These are phyloP conservation scores for Thuja plicata DNA, from an alignment of 83 land plant genomes.

Conservation along the genomic window DNA sequence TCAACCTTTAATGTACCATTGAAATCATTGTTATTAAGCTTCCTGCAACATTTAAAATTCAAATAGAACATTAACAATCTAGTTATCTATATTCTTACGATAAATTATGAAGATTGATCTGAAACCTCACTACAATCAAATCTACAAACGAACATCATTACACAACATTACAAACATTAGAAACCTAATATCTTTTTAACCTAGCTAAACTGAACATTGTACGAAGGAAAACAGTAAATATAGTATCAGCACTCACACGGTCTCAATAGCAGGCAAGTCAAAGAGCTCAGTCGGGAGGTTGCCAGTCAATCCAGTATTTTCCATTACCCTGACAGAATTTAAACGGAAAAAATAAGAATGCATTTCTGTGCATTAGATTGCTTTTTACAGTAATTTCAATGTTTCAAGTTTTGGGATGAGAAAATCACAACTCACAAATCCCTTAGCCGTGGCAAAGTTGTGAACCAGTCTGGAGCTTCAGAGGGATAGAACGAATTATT, in stretches of 20 bases:
- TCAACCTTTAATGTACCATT: slow-evolving; percentile 45
- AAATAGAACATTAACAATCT: not conserved
- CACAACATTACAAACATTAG: too few relatives aligned
- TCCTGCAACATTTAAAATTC: not conserved
- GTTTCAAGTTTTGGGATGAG: not conserved
- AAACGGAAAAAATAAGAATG: not conserved
- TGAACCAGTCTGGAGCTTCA: slow-evolving; percentile 27
- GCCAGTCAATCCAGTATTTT: slow-evolving; percentile 47
- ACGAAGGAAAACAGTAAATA: not conserved
- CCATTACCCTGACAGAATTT: slow-evolving; percentile 28
- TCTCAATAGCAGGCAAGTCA: slow-evolving; percentile 44
- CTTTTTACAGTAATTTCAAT: too few relatives aligned
- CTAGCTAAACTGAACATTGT: too few relatives aligned
- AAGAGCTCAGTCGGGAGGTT: slow-evolving; percentile 41
- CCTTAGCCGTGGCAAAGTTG: slow-evolving; percentile 14
- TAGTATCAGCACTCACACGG: slow-evolving; percentile 28
- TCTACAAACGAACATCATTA: too few relatives aligned
- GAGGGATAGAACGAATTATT: slow-evolving; percentile 26
- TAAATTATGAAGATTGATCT: too few relatives aligned
- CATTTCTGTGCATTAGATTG: not conserved
- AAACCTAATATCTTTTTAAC: too few relatives aligned
- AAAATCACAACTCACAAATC: slow-evolving; percentile 20
- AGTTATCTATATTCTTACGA: too few relatives aligned
- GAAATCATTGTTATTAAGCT: slow-evolving; percentile 48
- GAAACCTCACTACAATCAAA: not conserved